These are phyloP conservation scores for Tulasnella sp. DNA, from an alignment of 768 basidiomycete genomes.

Conservation along the genomic window DNA sequence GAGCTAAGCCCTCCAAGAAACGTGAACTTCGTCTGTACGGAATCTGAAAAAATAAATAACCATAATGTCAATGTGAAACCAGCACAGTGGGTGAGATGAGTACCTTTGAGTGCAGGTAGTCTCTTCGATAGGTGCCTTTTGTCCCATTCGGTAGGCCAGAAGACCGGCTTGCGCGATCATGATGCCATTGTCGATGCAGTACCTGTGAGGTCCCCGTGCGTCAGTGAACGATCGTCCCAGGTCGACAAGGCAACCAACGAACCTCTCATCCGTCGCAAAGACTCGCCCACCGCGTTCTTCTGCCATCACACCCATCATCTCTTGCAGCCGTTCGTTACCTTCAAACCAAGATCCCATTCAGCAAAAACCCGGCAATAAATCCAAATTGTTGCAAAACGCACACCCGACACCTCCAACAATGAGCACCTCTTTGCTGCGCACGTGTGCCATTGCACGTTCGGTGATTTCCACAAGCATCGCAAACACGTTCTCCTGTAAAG, in stretches of 20 bases:
- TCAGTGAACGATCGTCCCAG: no score
- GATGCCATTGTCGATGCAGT: conserved; percentile 98
- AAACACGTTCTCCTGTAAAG: conserved; percentile 91
- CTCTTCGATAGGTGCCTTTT: conserved; percentile 58
- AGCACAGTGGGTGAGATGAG: not conserved
- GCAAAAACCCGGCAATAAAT: not conserved
- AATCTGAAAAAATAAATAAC: conserved; percentile 40
- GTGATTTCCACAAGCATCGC: conserved; percentile 99
- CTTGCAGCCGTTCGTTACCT: conserved; percentile 89
- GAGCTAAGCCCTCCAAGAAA: conserved; percentile 63
- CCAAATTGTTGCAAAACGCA: conserved; percentile 33
- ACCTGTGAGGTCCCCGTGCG: conserved; percentile 36
- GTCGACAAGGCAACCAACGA: no score
- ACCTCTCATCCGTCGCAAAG: conserved; percentile 95
- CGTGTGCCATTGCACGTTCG: conserved; percentile 98
- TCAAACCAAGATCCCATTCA: not conserved
- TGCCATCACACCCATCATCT: conserved; percentile 99
- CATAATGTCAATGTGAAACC: not conserved
- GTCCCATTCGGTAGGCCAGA: conserved; percentile 83
- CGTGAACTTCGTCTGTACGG: conserved; percentile 87
- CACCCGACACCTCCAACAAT: conserved; percentile 99
- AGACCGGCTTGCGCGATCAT: conserved; percentile 99
- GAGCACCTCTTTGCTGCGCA: conserved; percentile 87
- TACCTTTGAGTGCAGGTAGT: conserved; percentile 90
- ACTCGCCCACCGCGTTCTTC: conserved; percentile 75